phyloP scores from a whole-genome alignment of 2,329 filamentous ascomycete species.

The Endocalyx cinctus region DNA sequence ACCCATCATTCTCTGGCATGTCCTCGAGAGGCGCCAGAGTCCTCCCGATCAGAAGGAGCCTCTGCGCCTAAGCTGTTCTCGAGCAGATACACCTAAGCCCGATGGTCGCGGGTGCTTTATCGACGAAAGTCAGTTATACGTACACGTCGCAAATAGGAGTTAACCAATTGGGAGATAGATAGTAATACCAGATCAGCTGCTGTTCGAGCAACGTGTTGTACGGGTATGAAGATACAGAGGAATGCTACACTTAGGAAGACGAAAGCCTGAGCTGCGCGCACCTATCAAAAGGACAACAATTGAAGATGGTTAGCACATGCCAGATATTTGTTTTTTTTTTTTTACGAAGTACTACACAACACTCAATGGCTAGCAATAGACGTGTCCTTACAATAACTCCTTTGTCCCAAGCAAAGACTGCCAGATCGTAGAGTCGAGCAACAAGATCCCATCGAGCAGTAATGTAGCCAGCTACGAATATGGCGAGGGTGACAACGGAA shows the following conservation, averaged over 20 bases:
- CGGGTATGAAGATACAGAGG: conserved; percentile 75
- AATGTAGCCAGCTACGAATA: conserved; percentile 99
- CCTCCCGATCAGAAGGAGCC: conserved; percentile 76
- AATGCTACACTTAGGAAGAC: conserved; percentile 79
- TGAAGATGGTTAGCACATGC: too few relatives aligned
- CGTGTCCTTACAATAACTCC: conserved; percentile 75
- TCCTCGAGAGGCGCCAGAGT: conserved; percentile 34
- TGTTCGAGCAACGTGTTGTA: conserved; percentile 74
- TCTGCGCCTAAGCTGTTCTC: conserved; percentile 88
- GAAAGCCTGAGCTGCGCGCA: conserved; percentile 82
- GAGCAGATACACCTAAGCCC: conserved; percentile 80
- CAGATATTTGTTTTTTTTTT: too few relatives aligned
- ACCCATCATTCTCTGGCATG: conserved; percentile 74
- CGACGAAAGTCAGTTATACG: too few relatives aligned
- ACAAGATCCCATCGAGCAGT: conserved; percentile 99
- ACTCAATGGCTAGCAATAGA: neutral
- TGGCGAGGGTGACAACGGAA: conserved; percentile 89
- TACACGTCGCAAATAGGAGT: too few relatives aligned
- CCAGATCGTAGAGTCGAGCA: conserved; percentile 92
- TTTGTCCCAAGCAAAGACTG: conserved; percentile 97
- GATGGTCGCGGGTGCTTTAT: conserved; percentile 74
- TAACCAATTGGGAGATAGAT: too few relatives aligned
- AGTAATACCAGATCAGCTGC: conserved; percentile 73
- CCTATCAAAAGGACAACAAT: too few relatives aligned
- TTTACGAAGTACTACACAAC: too few relatives aligned